Percentiles rank a stretch among this genome's conserved stretches.
Evolutionary conservation across 2,329 filamentous ascomycete genomes (phyloP).

Genomic region (Bipolaris cookei): DNA sequence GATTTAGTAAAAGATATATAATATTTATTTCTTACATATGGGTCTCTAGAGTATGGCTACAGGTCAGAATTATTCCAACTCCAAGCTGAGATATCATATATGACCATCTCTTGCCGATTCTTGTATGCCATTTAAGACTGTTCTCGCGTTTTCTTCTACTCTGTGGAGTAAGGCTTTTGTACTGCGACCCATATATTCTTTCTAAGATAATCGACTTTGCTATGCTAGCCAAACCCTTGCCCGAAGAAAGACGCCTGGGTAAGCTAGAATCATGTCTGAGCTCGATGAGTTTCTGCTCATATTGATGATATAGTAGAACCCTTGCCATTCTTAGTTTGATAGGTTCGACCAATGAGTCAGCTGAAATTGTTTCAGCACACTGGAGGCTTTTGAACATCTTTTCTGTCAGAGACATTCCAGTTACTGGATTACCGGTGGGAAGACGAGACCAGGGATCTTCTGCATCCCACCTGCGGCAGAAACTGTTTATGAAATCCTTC

Average conservation of each 20-base stretch:
- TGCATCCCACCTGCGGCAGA: constrained; percentile 9
- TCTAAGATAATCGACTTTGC: constrained; percentile 7
- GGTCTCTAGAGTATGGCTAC: constrained; percentile 4
- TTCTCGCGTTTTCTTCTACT: constrained; percentile 2
- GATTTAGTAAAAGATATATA: neutral
- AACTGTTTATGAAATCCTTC: constrained; percentile 5
- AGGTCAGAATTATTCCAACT: constrained; percentile 9
- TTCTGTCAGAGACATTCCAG: constrained; percentile 1
- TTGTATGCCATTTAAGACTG: constrained; percentile 9
- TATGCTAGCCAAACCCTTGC: neutral
- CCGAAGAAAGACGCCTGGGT: neutral
- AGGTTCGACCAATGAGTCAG: constrained; percentile 4
- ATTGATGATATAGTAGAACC: constrained; percentile 3
- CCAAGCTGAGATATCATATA: constrained; percentile 5
- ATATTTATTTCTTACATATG: neutral
- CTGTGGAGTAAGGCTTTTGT: constrained; percentile 1
- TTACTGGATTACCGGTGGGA: constrained; percentile 6
- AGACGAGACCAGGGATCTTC: constrained; percentile 10
- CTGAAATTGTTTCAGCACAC: constrained; percentile 2
- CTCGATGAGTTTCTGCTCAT: constrained; percentile 1
- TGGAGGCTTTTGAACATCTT: constrained; percentile 10
- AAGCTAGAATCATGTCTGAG: constrained; percentile 2
- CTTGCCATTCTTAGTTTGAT: neutral
- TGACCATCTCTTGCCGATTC: constrained; percentile 10
- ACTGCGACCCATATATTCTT: constrained; percentile 8